Percentiles rank a stretch among this genome's conserved stretches.
Conservation (phyloP, 1,284 basidiomycete species). For the Tylopilus orsonianus region DNA sequence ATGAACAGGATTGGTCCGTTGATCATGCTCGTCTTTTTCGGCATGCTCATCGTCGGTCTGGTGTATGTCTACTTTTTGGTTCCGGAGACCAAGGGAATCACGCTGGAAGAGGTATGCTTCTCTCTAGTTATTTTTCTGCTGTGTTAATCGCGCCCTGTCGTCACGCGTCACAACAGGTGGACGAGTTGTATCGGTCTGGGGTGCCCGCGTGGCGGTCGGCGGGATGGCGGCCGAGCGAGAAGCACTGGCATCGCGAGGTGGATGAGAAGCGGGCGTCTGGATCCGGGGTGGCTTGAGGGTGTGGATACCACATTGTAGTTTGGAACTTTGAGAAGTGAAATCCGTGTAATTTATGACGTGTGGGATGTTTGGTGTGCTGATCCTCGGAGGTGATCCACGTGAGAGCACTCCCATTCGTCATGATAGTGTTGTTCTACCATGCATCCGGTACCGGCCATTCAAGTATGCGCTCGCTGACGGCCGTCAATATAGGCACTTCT, state of each 20-base stretch:
- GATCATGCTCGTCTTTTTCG: slow-evolving; percentile 75
- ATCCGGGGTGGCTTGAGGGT: slow-evolving; percentile 16
- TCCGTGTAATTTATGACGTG: no score
- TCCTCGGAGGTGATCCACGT: no score
- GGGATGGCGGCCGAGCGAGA: slow-evolving; percentile 28
- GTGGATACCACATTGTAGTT: no score
- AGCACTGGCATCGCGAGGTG: slow-evolving; percentile 16
- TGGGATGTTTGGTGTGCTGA: no score
- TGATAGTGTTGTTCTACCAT: no score
- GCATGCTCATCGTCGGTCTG: slow-evolving; percentile 70
- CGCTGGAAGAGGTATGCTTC: slow-evolving; percentile 29
- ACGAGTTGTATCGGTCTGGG: slow-evolving; percentile 32
- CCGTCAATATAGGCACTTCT: no score
- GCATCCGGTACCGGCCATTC: no score
- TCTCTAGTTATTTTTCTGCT: background rate
- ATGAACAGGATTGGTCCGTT: slow-evolving; percentile 63
- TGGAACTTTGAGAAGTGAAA: no score
- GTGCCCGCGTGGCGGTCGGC: slow-evolving; percentile 24
- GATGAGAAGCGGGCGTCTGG: slow-evolving; percentile 26
- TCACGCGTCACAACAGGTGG: slow-evolving; percentile 19
- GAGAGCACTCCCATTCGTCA: no score
- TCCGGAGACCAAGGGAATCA: slow-evolving; percentile 31
- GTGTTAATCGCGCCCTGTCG: background rate
- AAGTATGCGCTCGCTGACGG: no score
- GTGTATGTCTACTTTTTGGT: slow-evolving; percentile 46